These are phyloP conservation scores for Neonothopanus nambi DNA, from an alignment of 1,284 basidiomycete genomes.

Conservation along the genomic window DNA sequence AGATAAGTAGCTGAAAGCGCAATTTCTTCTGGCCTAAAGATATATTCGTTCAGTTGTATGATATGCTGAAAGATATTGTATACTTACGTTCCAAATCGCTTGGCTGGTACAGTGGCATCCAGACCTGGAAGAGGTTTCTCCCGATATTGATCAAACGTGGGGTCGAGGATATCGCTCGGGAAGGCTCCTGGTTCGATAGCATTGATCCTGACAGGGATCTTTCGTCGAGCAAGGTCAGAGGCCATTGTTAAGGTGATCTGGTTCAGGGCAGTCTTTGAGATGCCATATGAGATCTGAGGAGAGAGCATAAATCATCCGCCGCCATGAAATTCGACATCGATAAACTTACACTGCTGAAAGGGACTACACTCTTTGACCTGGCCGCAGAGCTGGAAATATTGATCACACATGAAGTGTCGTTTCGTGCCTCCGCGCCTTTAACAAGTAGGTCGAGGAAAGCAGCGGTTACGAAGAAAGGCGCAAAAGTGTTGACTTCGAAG, in stretches of 20 bases:
- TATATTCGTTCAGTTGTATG: too few relatives aligned
- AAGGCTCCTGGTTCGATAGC: constrained; percentile 46
- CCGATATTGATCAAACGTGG: neutral
- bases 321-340: neutral
- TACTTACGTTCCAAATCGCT: neutral
- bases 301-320: neutral
- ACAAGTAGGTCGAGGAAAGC: constrained; percentile 34
- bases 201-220: constrained; percentile 46
- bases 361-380: constrained; percentile 12
- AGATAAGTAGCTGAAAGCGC: neutral
- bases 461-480: constrained; percentile 31
- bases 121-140: neutral
- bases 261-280: constrained; percentile 44
- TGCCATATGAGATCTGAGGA: constrained; percentile 5
- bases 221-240: constrained; percentile 46
- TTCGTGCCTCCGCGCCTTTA: constrained; percentile 24
- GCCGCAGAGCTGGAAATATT: constrained; percentile 34
- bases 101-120: neutral
- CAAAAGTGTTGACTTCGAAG: constrained; percentile 27
- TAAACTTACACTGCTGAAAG: neutral
- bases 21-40: neutral
- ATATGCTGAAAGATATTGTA: too few relatives aligned
- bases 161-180: constrained; percentile 46
- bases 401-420: constrained; percentile 29
- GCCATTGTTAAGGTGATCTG: constrained; percentile 49